Conservation (phyloP, 1,284 basidiomycete species). For the Mycena citricolor region DNA sequence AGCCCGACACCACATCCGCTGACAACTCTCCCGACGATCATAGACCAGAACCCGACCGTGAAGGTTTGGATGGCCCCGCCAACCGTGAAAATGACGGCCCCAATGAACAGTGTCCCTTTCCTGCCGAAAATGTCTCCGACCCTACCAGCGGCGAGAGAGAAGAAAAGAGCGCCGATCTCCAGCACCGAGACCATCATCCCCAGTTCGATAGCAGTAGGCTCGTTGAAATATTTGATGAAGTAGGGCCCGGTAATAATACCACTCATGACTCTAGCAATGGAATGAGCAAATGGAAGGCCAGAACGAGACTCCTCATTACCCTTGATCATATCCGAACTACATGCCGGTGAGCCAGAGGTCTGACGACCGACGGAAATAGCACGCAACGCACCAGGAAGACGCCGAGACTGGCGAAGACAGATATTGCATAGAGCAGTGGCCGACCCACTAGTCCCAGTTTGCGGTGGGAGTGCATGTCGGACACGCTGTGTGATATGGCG, state of each 20-base stretch:
- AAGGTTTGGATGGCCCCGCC: conserved; percentile 92
- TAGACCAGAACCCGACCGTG: conserved; percentile 78
- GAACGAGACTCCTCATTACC: conserved; percentile 46
- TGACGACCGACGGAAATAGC: conserved; percentile 19
- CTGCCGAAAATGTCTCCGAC: conserved; percentile 89
- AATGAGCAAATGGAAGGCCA: neutral
- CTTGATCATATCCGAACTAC: conserved; percentile 93
- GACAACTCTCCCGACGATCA: conserved; percentile 87
- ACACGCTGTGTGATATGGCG: conserved; percentile 46
- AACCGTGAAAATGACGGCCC: conserved; percentile 84
- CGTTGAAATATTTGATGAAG: conserved; percentile 81
- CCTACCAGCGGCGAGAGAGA: conserved; percentile 86
- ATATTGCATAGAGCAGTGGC: conserved; percentile 78
- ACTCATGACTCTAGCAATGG: conserved; percentile 69
- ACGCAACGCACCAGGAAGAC: conserved; percentile 78
- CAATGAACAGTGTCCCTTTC: conserved; percentile 83
- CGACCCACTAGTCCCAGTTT: conserved; percentile 69
- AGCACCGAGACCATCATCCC: conserved; percentile 92
- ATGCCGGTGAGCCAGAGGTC: conserved; percentile 23
- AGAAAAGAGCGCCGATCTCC: conserved; percentile 93
- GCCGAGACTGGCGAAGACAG: conserved; percentile 83
- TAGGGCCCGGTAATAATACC: conserved; percentile 94
- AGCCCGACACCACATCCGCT: conserved; percentile 94
- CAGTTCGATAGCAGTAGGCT: conserved; percentile 67
- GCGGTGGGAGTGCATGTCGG: conserved; percentile 38